Conservation (phyloP, 257 asterid species). For the Solanum arcanum region DNA sequence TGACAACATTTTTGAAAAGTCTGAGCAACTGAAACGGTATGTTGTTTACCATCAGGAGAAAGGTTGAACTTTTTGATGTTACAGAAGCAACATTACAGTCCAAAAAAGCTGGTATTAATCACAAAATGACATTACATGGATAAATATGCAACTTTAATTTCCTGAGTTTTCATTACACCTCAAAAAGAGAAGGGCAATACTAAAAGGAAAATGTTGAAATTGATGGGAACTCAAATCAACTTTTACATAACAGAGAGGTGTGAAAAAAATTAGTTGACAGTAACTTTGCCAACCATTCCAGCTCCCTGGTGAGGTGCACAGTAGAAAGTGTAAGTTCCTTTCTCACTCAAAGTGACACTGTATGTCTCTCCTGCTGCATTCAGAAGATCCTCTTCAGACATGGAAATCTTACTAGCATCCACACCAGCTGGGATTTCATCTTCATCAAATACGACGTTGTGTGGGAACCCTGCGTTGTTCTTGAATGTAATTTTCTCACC, state of each 20-base stretch:
- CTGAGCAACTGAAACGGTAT: background rate
- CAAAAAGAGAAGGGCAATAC: background rate
- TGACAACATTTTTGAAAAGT: background rate
- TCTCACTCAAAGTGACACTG: constrained; percentile 58
- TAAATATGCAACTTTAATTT: background rate
- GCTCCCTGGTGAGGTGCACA: constrained; percentile 82
- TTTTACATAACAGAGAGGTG: background rate
- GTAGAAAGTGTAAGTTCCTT: constrained; percentile 77
- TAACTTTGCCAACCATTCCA: constrained; percentile 76
- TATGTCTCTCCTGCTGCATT: constrained; percentile 60
- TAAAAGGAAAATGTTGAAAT: background rate
- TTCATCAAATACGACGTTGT: constrained; percentile 80
- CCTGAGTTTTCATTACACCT: background rate
- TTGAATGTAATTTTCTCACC: constrained; percentile 73
- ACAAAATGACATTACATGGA: background rate
- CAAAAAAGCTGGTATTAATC: background rate
- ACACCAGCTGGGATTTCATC: constrained; percentile 77
- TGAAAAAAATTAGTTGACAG: constrained; percentile 31
- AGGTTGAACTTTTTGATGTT: background rate
- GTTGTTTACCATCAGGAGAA: background rate
- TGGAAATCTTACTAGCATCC: constrained; percentile 57
- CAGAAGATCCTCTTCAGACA: constrained; percentile 49
- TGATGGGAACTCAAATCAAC: background rate
- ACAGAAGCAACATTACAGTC: background rate
- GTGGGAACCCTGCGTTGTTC: constrained; percentile 87